These are phyloP conservation scores for Tillandsia fasciculata DNA, from an alignment of 176 grass and related monocot species.

Conservation along the genomic window DNA sequence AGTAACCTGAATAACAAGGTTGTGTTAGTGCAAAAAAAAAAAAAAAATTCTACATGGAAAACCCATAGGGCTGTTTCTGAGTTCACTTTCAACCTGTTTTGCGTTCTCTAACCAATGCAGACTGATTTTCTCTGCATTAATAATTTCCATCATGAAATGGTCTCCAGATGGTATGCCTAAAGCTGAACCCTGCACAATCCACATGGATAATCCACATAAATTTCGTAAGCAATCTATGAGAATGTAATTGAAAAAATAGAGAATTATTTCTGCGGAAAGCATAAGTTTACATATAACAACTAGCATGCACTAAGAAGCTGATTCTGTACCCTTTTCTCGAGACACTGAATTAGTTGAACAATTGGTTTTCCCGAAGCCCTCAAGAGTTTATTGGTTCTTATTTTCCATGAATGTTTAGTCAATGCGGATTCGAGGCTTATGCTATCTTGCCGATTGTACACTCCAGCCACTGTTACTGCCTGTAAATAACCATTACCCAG, in stretches of 20 bases:
- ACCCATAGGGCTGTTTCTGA: neutral
- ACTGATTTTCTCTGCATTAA: slow-evolving; percentile 45
- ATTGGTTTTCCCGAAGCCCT: slow-evolving; percentile 34
- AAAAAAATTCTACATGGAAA: neutral
- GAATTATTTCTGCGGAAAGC: neutral
- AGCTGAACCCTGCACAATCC: slow-evolving; percentile 47
- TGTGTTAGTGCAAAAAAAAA: neutral
- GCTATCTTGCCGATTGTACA: slow-evolving; percentile 56
- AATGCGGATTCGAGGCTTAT: slow-evolving; percentile 42
- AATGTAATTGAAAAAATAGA: neutral
- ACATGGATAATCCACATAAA: neutral
- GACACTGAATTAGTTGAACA: slow-evolving; percentile 43
- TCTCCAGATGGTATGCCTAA: slow-evolving; percentile 58
- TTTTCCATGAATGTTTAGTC: slow-evolving; percentile 70
- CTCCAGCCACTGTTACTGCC: slow-evolving; percentile 52
- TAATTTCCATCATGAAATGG: slow-evolving; percentile 57
- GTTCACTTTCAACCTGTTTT: slow-evolving; percentile 37
- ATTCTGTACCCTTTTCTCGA: slow-evolving; percentile 59
- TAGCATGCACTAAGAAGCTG: neutral
- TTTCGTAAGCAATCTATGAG: neutral
- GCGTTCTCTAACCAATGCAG: slow-evolving; percentile 52
- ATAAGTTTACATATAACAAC: neutral
- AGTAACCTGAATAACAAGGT: slow-evolving; percentile 32
- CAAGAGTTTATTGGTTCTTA: slow-evolving; percentile 49
- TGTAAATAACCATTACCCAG: slow-evolving; percentile 19